Evolutionary conservation across 176 grass and related monocot genomes (phyloP).

Genomic region (Aegilops tauschii): DNA sequence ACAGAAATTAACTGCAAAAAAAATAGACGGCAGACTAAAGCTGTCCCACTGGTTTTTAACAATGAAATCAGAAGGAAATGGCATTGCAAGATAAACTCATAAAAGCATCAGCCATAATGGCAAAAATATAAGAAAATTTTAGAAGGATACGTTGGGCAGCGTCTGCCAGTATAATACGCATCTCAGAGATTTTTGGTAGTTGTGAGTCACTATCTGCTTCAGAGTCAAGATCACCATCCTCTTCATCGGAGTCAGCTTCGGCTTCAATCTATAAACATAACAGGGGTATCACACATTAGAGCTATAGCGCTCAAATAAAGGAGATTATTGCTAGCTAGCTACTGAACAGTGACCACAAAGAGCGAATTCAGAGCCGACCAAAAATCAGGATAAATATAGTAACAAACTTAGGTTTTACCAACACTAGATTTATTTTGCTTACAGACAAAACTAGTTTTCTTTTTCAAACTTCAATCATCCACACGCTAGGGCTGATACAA

Average conservation of each 20-base stretch:
- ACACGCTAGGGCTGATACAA: background rate
- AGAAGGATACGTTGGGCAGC: conserved; percentile 72
- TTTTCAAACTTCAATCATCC: background rate
- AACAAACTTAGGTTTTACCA: background rate
- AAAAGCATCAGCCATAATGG: background rate
- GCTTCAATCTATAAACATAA: conserved; percentile 66
- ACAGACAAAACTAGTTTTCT: background rate
- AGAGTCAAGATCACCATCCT: conserved; percentile 33
- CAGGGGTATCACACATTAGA: background rate
- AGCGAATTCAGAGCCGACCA: background rate
- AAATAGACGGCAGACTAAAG: background rate
- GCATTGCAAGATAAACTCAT: background rate
- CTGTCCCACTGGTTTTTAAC: background rate
- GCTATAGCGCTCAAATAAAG: background rate
- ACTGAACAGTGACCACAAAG: background rate
- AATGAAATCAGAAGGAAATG: background rate
- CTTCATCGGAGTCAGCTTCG: conserved; percentile 38
- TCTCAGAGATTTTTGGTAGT: conserved; percentile 65
- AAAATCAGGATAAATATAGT: conserved; percentile 5
- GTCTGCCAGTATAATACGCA: conserved; percentile 78
- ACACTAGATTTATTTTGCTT: background rate
- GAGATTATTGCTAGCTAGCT: background rate
- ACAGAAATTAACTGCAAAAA: background rate
- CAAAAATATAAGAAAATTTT: background rate
- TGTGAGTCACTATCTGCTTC: conserved; percentile 49